Evolutionary conservation across 225 moss, liverwort and hornwort species (phyloP), one percentile per base, ranked within the genome.

Genomic region (Ulota crispa): DNA sequence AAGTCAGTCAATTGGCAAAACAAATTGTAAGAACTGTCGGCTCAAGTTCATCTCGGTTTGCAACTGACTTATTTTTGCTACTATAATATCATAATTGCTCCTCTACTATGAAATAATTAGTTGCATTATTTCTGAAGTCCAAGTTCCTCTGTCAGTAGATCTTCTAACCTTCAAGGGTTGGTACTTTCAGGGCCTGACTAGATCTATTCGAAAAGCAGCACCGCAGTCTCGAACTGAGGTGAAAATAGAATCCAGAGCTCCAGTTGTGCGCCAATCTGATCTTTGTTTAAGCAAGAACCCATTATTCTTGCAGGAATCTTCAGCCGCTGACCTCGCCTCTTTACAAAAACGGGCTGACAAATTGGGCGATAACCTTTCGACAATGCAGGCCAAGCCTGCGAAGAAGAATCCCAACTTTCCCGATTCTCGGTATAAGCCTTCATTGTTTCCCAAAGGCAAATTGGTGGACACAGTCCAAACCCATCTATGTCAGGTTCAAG

Each of bases 401-500:
- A 86, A 79, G 59, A 81, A 89, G 41, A 84, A 71, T 62, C 39
- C 79, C 1, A 64, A 68, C 16, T 57, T 64, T 24, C 34, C 31
- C n/a, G 76, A 76, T 57, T 76, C 72, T 72, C 72, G 34, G 23
- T 62, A 78, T n/a, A 83, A 64, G 42, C 83, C 86, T 66, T 54
- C 81, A 16, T 61, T 86, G 42, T 81, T 86, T 70, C 86, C 84
- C 7, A 81, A 89, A 42, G 78, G 78, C 52, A 86, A 86, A 72
- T 67, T 89, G 64, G 88, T 88, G 8, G 85, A 83, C 70, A 83
- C 78, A 50, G 88, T 88, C 24, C 78, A 76, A 56, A 81, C 81
- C 20, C 89, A 89, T 67, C 86, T 89, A n/a, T 89, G 74, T 52
- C 81, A 89, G 66, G 86, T 89, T 70, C 89, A 89, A 74, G 80